These are phyloP conservation scores for Ustilago crameri DNA, from an alignment of 1,284 basidiomycete genomes.

Conservation along the genomic window DNA sequence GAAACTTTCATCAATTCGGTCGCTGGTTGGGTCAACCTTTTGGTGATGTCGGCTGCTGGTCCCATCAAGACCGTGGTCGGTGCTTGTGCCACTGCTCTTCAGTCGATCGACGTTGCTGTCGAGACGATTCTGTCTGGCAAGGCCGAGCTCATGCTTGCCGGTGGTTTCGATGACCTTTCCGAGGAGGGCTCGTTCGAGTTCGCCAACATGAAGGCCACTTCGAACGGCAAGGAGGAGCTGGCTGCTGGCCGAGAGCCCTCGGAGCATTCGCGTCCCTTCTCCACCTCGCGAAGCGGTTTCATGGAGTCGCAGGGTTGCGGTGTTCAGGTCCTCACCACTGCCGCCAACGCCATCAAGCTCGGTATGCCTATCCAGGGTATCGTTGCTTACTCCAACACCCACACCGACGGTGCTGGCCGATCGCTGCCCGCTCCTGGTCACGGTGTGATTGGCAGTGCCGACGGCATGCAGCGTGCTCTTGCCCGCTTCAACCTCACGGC, in stretches of 20 bases:
- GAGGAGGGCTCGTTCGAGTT: constrained; percentile 94
- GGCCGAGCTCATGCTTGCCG: constrained; percentile 98
- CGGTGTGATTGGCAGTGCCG: constrained; percentile 61
- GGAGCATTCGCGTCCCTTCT: constrained; percentile 98
- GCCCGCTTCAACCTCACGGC: constrained; percentile 94
- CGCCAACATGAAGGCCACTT: constrained; percentile 99
- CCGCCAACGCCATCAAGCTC: constrained; percentile 92
- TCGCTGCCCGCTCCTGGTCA: constrained; percentile 76
- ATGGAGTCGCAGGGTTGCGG: constrained; percentile 97
- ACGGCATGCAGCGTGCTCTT: constrained; percentile 88
- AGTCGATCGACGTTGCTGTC: constrained; percentile 97
- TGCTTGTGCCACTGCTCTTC: constrained; percentile 96
- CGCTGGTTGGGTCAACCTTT: constrained; percentile 93
- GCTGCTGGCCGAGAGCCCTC: constrained; percentile 95
- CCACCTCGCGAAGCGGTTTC: constrained; percentile 79
- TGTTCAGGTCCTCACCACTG: constrained; percentile 95
- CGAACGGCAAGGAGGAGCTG: constrained; percentile 94
- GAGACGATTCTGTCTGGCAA: constrained; percentile 94
- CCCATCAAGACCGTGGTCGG: constrained; percentile 99
- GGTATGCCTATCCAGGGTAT: constrained; percentile 93
- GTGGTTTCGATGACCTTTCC: constrained; percentile 96
- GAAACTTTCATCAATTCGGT: constrained; percentile 76
- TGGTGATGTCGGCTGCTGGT: constrained; percentile 73
- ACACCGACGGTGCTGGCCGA: constrained; percentile 90
- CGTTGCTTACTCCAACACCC: constrained; percentile 94